Percentiles rank a stretch among this genome's conserved stretches.
Evolutionary conservation across 257 asterid genomes (phyloP).

Genomic region (Przewalskia tangutica): DNA sequence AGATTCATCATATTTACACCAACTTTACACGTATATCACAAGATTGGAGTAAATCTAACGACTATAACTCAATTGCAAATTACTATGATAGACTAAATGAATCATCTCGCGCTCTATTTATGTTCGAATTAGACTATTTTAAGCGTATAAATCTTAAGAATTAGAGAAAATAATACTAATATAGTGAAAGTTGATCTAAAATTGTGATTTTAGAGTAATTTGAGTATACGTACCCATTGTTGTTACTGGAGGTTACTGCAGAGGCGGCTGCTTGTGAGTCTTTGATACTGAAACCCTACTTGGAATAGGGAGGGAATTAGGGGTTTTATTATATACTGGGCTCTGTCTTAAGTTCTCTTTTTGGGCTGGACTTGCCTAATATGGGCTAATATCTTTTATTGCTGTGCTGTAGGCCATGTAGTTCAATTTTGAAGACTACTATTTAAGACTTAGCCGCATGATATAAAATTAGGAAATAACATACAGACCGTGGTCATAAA

Average conservation of each 20-base stretch:
- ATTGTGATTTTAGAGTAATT: background rate
- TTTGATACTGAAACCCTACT: background rate
- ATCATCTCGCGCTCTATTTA: background rate
- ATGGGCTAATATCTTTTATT: too few species aligned
- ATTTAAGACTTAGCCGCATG: too few species aligned
- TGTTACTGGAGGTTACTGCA: background rate
- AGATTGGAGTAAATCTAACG: background rate
- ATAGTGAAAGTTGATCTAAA: background rate
- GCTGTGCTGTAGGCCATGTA: too few species aligned
- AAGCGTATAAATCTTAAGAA: background rate
- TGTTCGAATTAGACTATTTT: too few species aligned
- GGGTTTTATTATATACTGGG: background rate
- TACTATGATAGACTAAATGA: background rate
- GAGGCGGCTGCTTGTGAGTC: background rate
- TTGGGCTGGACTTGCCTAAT: background rate
- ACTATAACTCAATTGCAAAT: background rate
- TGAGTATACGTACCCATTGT: slow-evolving; percentile 7
- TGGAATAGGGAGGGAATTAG: background rate
- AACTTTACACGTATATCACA: background rate
- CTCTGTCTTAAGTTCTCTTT: background rate
- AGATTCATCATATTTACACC: background rate
- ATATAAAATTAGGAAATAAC: too few species aligned
- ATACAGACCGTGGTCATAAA: too few species aligned
- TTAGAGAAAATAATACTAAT: background rate
- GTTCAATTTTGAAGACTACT: too few species aligned